phyloP scores from a whole-genome alignment of 495 filamentous ascomycete genomes.

The Cladorrhinum samala region DNA sequence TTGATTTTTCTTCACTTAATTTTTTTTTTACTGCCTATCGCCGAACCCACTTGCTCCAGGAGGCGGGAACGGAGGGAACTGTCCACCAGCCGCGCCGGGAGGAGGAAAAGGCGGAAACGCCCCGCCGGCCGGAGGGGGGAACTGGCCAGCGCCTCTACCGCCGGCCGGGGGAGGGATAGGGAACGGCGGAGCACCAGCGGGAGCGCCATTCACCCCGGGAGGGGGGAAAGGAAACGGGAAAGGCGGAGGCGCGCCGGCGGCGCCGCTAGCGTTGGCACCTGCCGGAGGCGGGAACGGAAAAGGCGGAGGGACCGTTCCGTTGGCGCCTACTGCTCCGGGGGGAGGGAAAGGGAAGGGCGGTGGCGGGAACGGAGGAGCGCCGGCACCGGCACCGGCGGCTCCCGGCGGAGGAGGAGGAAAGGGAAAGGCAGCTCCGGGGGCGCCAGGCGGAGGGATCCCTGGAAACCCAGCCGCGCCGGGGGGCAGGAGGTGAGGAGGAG shows the following conservation, averaged over 20 bases:
- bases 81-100: slow-evolving; percentile 34
- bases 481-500: slow-evolving; percentile 18
- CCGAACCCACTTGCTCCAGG: slow-evolving; percentile 17
- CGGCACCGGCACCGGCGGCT: neutral
- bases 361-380: slow-evolving; percentile 7
- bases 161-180: slow-evolving; percentile 48
- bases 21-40: neutral
- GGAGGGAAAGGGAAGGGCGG: slow-evolving; percentile 10
- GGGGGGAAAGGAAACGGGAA: slow-evolving; percentile 4
- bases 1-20: too few relatives aligned
- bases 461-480: slow-evolving; percentile 45
- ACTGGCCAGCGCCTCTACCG: slow-evolving; percentile 8
- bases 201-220: neutral
- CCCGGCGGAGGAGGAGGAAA: slow-evolving; percentile 12
- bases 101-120: slow-evolving; percentile 25
- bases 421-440: slow-evolving; percentile 39
- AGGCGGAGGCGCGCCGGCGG: slow-evolving; percentile 1
- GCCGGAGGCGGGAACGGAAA: slow-evolving; percentile 12
- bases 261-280: neutral
- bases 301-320: neutral
- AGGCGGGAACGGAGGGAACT: slow-evolving; percentile 29
- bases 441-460: slow-evolving; percentile 34
- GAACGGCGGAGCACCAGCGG: slow-evolving; percentile 13
- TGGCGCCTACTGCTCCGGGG: neutral
- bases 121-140: slow-evolving; percentile 2